Conservation (phyloP, 768 basidiomycete genomes). For the Coprinopsis strossmayeri region DNA sequence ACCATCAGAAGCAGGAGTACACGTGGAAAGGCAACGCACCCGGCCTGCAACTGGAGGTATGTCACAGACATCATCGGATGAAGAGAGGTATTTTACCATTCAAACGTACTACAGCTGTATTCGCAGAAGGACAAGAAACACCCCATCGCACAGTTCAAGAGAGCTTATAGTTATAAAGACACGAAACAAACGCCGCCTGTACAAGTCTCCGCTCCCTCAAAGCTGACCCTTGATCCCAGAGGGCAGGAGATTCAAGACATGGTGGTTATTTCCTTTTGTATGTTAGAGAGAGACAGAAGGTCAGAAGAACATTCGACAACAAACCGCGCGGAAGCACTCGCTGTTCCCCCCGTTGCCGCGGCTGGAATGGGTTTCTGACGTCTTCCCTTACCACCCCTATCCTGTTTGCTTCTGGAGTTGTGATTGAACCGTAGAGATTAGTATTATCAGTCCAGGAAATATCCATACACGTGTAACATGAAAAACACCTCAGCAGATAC, state of each 20-base stretch:
- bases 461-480: not conserved
- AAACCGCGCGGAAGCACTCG: too few species aligned
- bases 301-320: too few species aligned
- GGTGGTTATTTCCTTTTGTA: conserved; percentile 7
- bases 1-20: conserved; percentile 25
- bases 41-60: conserved; percentile 29
- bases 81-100: too few species aligned
- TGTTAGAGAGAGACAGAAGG: conserved; percentile 5
- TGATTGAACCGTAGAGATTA: too few species aligned
- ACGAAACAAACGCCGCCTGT: conserved; percentile 15
- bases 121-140: conserved; percentile 24
- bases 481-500: not conserved
- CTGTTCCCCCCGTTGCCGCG: too few species aligned
- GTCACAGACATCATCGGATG: too few species aligned
- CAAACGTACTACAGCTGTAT: too few species aligned
- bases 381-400: too few species aligned
- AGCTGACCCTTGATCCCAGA: conserved; percentile 13
- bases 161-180: conserved; percentile 19
- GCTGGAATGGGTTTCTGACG: too few species aligned
- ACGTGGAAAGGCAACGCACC: conserved; percentile 36
- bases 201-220: conserved; percentile 20
- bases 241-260: conserved; percentile 5
- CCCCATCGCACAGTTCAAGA: conserved; percentile 30
- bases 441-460: not conserved
- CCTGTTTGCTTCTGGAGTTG: too few species aligned